These are phyloP conservation scores for Paracoccidioides brasiliensis DNA, from an alignment of 2,329 filamentous ascomycete genomes.

Conservation along the genomic window DNA sequence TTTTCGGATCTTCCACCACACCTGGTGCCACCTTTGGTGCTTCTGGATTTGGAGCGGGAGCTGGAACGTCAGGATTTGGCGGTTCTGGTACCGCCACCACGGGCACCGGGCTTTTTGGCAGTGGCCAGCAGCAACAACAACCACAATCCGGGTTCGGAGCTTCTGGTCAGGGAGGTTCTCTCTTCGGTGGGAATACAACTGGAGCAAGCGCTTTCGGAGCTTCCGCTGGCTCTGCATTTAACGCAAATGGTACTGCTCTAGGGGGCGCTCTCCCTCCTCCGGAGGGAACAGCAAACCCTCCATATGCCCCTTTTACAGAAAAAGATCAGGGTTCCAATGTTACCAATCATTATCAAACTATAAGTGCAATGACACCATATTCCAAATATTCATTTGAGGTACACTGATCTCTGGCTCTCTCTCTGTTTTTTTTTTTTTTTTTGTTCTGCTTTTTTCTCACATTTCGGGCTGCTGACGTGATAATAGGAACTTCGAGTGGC, in stretches of 20 bases:
- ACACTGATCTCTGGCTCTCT: slow-evolving; percentile 5
- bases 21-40: slow-evolving; percentile 4
- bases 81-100: slow-evolving; percentile 13
- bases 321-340: slow-evolving; percentile 29
- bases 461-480: background rate
- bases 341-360: slow-evolving; percentile 37
- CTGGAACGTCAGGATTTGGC: slow-evolving; percentile 7
- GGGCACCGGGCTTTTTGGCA: slow-evolving; percentile 11
- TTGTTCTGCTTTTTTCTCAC: background rate
- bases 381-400: slow-evolving; percentile 78
- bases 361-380: slow-evolving; percentile 36
- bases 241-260: slow-evolving; percentile 31
- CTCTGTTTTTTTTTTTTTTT: background rate
- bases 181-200: slow-evolving; percentile 12
- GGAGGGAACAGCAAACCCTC: slow-evolving; percentile 34
- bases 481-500: slow-evolving; percentile 58
- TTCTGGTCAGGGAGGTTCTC: slow-evolving; percentile 2
- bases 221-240: slow-evolving; percentile 20
- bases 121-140: slow-evolving; percentile 3
- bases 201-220: slow-evolving; percentile 17
- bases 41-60: slow-evolving; percentile 7
- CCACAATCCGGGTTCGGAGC: slow-evolving; percentile 10
- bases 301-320: slow-evolving; percentile 33
- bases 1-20: slow-evolving; percentile 10
- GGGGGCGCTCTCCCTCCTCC: slow-evolving; percentile 27